Percentiles rank a stretch among this genome's conserved stretches.
phyloP scores from a whole-genome alignment of 208 protist genomes.

The Leishmania martiniquensis region DNA sequence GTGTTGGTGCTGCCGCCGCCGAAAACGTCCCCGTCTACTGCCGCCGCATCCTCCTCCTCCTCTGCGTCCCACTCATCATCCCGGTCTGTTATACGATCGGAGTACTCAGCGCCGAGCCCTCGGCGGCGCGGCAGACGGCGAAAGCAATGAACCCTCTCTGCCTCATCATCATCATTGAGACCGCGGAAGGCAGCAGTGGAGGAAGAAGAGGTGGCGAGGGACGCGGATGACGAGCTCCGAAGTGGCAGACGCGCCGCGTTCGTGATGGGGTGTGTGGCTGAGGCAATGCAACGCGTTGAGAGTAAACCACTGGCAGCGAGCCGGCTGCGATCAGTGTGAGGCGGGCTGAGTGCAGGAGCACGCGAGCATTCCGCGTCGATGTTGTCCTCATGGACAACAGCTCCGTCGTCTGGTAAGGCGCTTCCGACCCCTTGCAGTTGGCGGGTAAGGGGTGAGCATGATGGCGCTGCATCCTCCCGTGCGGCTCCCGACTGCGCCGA shows the following conservation, averaged over 20 bases:
- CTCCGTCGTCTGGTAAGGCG: neutral
- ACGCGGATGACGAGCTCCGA: neutral
- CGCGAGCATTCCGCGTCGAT: neutral
- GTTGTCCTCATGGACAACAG: neutral
- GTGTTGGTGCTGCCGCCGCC: constrained; percentile 11
- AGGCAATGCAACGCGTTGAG: neutral
- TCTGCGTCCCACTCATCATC: constrained; percentile 14
- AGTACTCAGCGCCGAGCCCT: neutral
- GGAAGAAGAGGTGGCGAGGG: neutral
- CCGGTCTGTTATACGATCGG: neutral
- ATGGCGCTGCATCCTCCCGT: neutral
- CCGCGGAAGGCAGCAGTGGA: neutral
- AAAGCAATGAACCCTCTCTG: neutral
- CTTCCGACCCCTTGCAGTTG: neutral
- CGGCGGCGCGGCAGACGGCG: neutral
- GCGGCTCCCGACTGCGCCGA: neutral
- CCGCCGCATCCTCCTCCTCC: constrained; percentile 32
- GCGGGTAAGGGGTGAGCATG: neutral
- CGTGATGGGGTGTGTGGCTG: neutral
- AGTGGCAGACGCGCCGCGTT: neutral
- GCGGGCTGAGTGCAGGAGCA: neutral
- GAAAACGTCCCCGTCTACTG: neutral
- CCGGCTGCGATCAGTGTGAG: neutral
- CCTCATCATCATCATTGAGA: neutral
- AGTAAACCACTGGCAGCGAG: too few relatives aligned